These are phyloP conservation scores for Dendryphion nanum DNA, from an alignment of 2,329 filamentous ascomycete genomes.

Conservation along the genomic window DNA sequence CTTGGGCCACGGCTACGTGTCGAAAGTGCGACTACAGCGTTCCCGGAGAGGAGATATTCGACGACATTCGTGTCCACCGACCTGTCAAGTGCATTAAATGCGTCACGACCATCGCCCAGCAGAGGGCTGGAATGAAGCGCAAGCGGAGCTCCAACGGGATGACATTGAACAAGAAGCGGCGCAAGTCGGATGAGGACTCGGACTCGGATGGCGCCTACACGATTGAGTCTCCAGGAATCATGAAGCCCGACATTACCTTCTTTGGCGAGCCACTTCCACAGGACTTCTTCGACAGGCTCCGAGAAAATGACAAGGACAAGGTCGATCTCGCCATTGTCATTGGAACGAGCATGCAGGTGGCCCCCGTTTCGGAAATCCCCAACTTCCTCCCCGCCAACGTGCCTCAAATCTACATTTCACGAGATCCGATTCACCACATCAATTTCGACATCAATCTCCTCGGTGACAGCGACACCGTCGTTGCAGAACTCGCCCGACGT, in stretches of 20 bases:
- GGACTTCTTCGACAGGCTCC: slow-evolving; percentile 76
- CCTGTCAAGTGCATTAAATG: slow-evolving; percentile 80
- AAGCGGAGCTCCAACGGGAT: slow-evolving; percentile 51
- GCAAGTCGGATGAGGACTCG: slow-evolving; percentile 55
- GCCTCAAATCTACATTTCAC: slow-evolving; percentile 87
- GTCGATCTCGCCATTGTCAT: slow-evolving; percentile 94
- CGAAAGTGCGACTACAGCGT: slow-evolving; percentile 76
- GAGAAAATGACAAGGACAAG: slow-evolving; percentile 74
- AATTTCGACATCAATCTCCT: slow-evolving; percentile 95
- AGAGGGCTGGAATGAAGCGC: slow-evolving; percentile 50
- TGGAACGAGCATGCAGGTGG: slow-evolving; percentile 92
- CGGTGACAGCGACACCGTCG: slow-evolving; percentile 91
- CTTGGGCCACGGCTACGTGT: slow-evolving; percentile 89
- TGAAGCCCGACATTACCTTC: slow-evolving; percentile 98
- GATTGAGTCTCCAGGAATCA: slow-evolving; percentile 70
- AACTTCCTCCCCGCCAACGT: slow-evolving; percentile 74
- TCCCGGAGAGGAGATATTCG: slow-evolving; percentile 73
- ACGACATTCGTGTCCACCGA: slow-evolving; percentile 70
- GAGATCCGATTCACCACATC: slow-evolving; percentile 80
- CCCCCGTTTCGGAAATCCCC: slow-evolving; percentile 89
- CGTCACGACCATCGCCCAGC: slow-evolving; percentile 52
- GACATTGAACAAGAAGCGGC: slow-evolving; percentile 33
- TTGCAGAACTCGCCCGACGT: slow-evolving; percentile 79
- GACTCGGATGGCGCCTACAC: slow-evolving; percentile 62
- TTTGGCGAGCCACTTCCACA: slow-evolving; percentile 89